Percentiles rank a stretch among this genome's conserved stretches.
Evolutionary conservation across 83 land plant species (phyloP).

Genomic region (Picea abies): DNA sequence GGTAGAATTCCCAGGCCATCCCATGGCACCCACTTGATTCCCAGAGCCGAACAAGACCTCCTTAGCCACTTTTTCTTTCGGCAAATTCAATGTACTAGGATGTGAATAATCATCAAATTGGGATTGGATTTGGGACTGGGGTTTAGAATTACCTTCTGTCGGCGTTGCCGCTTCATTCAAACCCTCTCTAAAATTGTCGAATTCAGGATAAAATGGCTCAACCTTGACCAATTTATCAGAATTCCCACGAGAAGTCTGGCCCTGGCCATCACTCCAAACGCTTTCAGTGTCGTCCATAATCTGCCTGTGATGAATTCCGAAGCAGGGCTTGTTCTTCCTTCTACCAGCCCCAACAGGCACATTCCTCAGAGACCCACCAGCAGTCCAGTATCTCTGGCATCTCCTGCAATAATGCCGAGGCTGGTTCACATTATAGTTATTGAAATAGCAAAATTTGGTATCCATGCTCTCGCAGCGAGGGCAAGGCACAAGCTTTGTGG

Average conservation of each 20-base stretch:
- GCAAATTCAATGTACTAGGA: background rate
- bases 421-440: conserved; percentile 43
- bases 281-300: background rate
- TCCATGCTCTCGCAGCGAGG: conserved; percentile 40
- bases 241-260: background rate
- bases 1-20: background rate
- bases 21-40: background rate
- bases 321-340: conserved; percentile 26
- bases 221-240: conserved; percentile 1
- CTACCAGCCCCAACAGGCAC: conserved; percentile 47
- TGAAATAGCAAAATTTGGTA: conserved; percentile 40
- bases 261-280: background rate
- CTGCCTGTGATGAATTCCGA: conserved; percentile 5
- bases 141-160: background rate
- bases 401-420: conserved; percentile 37
- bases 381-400: conserved; percentile 45
- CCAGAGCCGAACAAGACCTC: background rate
- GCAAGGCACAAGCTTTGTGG: conserved; percentile 21
- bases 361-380: conserved; percentile 36
- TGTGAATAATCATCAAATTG: conserved; percentile 8
- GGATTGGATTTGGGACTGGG: background rate
- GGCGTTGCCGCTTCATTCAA: background rate
- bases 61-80: background rate
- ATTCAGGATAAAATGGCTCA: conserved; percentile 3
- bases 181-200: background rate